Evolutionary conservation across 163 green algal genomes (phyloP).

Genomic region (Trebouxiophyceae sp.): DNA sequence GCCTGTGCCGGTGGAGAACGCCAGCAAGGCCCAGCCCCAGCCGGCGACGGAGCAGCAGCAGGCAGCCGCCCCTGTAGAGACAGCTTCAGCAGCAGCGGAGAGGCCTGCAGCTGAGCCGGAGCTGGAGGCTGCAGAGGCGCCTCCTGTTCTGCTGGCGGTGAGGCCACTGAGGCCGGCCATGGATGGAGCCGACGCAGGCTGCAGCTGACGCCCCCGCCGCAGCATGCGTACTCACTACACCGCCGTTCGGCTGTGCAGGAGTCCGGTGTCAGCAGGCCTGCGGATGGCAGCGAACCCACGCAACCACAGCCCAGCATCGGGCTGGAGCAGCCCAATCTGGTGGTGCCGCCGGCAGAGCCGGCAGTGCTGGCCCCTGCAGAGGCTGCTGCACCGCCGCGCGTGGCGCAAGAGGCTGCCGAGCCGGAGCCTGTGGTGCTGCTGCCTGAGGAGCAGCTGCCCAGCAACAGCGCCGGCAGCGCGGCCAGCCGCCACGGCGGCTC

Average conservation of each 20-base stretch:
- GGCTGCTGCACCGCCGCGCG: neutral
- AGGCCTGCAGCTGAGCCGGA: too few relatives aligned
- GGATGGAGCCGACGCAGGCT: too few relatives aligned
- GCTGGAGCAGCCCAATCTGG: neutral
- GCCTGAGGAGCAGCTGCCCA: conserved; percentile 4
- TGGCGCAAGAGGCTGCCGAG: neutral
- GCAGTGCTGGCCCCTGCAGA: neutral
- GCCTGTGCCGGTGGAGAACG: neutral
- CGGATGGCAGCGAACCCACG: neutral
- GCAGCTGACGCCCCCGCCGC: too few relatives aligned
- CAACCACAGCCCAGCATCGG: neutral
- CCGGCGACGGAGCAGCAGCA: neutral
- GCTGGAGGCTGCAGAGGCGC: too few relatives aligned
- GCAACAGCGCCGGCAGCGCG: conserved; percentile 16
- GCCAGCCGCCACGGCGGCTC: conserved; percentile 22
- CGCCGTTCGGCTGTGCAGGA: neutral
- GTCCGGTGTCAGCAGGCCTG: neutral
- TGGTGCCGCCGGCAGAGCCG: neutral
- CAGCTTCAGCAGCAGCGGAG: too few relatives aligned
- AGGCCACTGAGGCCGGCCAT: too few relatives aligned
- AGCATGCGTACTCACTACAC: too few relatives aligned
- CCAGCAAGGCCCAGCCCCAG: neutral
- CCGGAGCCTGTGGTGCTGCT: conserved; percentile 4
- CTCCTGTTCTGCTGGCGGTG: too few relatives aligned
- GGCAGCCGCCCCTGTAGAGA: neutral